Base-by-base conservation (phyloP, 495 filamentous ascomycete species). In the Lindgomyces ingoldianus region DNA sequence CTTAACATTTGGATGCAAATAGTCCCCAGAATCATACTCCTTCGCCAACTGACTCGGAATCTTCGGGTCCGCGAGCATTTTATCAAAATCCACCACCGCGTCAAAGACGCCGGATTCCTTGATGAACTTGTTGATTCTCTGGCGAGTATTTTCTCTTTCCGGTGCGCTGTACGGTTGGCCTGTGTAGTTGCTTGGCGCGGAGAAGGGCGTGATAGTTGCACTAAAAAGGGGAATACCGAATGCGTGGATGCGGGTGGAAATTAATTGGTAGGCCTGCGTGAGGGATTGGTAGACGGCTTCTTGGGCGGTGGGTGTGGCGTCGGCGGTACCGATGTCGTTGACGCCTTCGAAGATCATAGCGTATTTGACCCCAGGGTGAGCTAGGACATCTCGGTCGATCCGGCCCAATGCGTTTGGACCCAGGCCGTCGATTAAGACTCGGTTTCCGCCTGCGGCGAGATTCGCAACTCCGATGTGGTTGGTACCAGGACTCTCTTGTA, bases 361-460 rank as follows among this genome's bases (percentile, higher is more conserved):
- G 67, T 85, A 89, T 64, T 77, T 77, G 6, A 86, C 81, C 9
- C 82, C 82, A 0, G 81, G 75, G 9, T 83, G 80, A 0, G 78
- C 68, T 14, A 91, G 74, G 3, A 85, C 79, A 69, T 91, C 88
- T 14, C 87, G 79, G 69, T 88, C 84, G 64, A 89, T 78, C 0
- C 88, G 82, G 49, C 76, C 74, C 33, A 88, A 71, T 0, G 85
- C 79, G 21, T 82, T 83, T 3, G 87, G 87, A 4, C 88, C 88
- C 0, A 86, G 77, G 2, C 87, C 83, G 57, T 87, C 85, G 21
- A 64, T 70, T 0, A 91, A 79, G 1, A 90, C 79, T 2, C 85
- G 77, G 76, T 91, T 90, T 41, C 88, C 87, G 33, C 88, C 88
- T 0, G 87, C 87, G n/a, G 87, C 87, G 77, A 89, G 84, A 75